These are phyloP conservation scores for Trichoderma gamsii DNA, from an alignment of 495 filamentous ascomycete genomes.

Conservation along the genomic window DNA sequence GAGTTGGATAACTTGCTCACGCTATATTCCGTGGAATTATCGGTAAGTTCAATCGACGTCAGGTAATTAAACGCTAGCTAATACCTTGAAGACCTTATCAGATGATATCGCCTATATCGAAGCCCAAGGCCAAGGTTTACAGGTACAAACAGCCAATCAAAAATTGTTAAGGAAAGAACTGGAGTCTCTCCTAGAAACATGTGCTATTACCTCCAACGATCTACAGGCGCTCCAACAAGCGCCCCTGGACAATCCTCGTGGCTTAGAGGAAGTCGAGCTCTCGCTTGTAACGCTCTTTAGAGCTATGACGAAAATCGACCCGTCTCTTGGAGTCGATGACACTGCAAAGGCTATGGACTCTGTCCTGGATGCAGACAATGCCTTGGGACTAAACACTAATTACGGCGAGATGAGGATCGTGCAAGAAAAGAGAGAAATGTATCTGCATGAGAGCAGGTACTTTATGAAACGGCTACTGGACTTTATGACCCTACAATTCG, in stretches of 20 bases:
- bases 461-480: slow-evolving; percentile 75
- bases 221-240: slow-evolving; percentile 66
- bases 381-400: slow-evolving; percentile 63
- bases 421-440: slow-evolving; percentile 86
- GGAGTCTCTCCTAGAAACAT: slow-evolving; percentile 71
- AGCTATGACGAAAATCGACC: slow-evolving; percentile 92
- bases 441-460: slow-evolving; percentile 58
- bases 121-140: slow-evolving; percentile 90
- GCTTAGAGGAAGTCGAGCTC: slow-evolving; percentile 67
- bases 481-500: slow-evolving; percentile 76
- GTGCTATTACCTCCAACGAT: slow-evolving; percentile 73
- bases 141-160: slow-evolving; percentile 95
- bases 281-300: slow-evolving; percentile 79
- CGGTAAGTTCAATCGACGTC: slow-evolving; percentile 51
- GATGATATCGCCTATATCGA: slow-evolving; percentile 97
- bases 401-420: slow-evolving; percentile 89
- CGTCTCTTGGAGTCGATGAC: slow-evolving; percentile 54
- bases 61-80: slow-evolving; percentile 30
- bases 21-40: slow-evolving; percentile 87
- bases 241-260: slow-evolving; percentile 62
- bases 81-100: slow-evolving; percentile 67
- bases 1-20: slow-evolving; percentile 90
- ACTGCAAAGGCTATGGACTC: slow-evolving; percentile 46
- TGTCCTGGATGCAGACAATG: slow-evolving; percentile 43
- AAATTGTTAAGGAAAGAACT: slow-evolving; percentile 87